Conservation (phyloP, 805 yeast species). For the Yamadazyma akitaensis region DNA sequence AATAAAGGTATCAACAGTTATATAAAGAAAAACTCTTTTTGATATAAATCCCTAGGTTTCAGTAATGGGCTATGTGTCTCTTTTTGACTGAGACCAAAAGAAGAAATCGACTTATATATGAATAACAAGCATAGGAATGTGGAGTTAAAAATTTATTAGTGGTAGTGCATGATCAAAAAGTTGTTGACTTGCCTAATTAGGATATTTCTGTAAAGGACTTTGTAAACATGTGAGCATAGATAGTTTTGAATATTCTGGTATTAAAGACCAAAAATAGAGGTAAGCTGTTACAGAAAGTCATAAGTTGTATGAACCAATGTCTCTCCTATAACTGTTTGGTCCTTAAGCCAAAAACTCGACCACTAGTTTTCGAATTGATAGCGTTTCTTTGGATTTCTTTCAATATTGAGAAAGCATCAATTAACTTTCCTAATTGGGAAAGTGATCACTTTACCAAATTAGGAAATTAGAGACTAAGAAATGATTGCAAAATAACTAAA, state of each 20-base stretch:
- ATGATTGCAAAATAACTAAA: slow-evolving; percentile 8
- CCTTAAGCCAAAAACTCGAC: not conserved
- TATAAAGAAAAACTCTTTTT: too few species aligned
- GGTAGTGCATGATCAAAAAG: not conserved
- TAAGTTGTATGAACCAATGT: too few species aligned
- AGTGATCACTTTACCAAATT: slow-evolving; percentile 6
- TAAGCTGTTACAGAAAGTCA: too few species aligned
- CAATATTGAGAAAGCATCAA: not conserved
- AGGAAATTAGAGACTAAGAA: not conserved
- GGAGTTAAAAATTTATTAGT: not conserved
- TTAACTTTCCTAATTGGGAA: slow-evolving; percentile 8
- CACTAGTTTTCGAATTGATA: not conserved
- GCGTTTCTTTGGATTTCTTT: not conserved
- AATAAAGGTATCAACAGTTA: not conserved
- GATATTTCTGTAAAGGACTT: not conserved
- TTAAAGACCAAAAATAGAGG: too few species aligned
- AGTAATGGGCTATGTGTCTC: not conserved
- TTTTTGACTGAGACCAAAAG: not conserved
- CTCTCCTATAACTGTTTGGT: too few species aligned
- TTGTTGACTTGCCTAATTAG: slow-evolving; percentile 7
- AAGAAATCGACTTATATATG: slow-evolving; percentile 1
- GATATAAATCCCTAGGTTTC: not conserved
- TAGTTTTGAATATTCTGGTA: not conserved
- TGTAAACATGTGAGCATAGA: slow-evolving; percentile 3
- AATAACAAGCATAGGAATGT: not conserved